Evolutionary conservation across 345 rosid species (phyloP).

Genomic region (Lagerstroemia speciosa): DNA sequence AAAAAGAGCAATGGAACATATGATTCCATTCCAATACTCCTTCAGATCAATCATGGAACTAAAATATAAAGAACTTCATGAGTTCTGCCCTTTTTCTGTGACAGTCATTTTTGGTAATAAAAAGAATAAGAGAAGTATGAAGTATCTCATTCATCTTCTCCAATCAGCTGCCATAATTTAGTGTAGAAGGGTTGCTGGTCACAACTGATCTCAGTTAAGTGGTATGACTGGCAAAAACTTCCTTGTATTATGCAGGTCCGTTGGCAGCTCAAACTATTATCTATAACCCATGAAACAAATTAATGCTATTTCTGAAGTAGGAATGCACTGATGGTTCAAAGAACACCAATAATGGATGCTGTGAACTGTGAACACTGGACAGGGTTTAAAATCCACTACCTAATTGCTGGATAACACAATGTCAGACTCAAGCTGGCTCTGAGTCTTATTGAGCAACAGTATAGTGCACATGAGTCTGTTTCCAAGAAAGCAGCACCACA

Average conservation of each 20-base stretch:
- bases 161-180: too few species aligned
- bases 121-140: too few species aligned
- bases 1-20: too few species aligned
- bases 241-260: not conserved
- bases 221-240: too few species aligned
- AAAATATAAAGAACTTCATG: not conserved
- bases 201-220: too few species aligned
- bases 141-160: too few species aligned
- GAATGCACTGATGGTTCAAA: not conserved
- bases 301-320: not conserved
- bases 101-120: too few species aligned
- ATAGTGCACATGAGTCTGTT: not conserved
- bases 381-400: not conserved
- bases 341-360: not conserved
- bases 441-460: not conserved
- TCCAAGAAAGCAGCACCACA: not conserved
- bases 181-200: too few species aligned
- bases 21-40: too few species aligned
- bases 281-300: not conserved
- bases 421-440: not conserved
- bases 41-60: not conserved
- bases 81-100: not conserved
- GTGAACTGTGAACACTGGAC: not conserved
- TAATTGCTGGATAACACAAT: not conserved
- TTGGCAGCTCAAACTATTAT: not conserved